phyloP scores from a whole-genome alignment of 257 asterid genomes.

The Solanum ossicruentum region DNA sequence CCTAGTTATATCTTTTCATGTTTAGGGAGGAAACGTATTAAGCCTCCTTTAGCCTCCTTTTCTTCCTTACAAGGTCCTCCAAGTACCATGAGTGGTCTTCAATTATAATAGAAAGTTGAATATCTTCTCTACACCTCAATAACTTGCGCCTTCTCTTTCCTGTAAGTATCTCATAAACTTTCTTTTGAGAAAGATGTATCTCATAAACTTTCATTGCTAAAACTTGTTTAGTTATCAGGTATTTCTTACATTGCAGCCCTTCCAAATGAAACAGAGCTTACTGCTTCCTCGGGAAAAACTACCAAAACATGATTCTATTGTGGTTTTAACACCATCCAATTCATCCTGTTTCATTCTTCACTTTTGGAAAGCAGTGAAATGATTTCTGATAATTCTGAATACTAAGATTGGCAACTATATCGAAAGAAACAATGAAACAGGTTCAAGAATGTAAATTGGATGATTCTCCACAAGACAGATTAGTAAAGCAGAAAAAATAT shows the following conservation, averaged over 20 bases:
- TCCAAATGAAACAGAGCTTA: not conserved
- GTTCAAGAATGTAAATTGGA: not conserved
- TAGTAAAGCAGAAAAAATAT: not conserved
- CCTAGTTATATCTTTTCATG: not conserved
- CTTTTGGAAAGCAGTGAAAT: not conserved
- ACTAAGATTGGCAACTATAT: not conserved
- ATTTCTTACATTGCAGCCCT: not conserved
- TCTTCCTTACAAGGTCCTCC: not conserved
- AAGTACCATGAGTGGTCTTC: not conserved
- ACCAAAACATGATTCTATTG: not conserved
- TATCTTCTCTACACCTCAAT: not conserved
- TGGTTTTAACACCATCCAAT: not conserved
- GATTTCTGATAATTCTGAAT: not conserved
- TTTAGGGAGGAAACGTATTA: not conserved
- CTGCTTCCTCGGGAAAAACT: not conserved
- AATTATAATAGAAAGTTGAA: not conserved
- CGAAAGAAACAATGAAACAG: not conserved
- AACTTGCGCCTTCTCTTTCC: not conserved
- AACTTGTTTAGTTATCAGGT: not conserved
- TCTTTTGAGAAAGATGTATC: not conserved
- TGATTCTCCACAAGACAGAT: not conserved
- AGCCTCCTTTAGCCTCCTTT: not conserved
- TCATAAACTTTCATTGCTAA: not conserved
- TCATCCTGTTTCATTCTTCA: not conserved
- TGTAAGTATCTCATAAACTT: not conserved